Percentiles rank a stretch among this genome's conserved stretches.
Evolutionary conservation across 2,329 filamentous ascomycete genomes (phyloP).

Genomic region (Sphaerulina musiva): DNA sequence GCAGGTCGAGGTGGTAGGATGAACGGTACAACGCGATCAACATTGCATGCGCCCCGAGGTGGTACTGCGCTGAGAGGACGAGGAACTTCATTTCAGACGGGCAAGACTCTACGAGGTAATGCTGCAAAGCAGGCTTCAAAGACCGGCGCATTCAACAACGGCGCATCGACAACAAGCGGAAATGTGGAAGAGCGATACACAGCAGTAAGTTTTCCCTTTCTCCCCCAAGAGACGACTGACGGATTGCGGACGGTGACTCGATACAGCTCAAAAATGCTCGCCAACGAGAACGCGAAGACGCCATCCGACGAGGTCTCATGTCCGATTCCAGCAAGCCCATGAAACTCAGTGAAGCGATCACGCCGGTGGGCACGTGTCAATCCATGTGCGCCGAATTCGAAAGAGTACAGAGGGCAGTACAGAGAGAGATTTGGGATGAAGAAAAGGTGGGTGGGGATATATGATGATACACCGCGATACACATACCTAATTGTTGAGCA

Average conservation of each 20-base stretch:
- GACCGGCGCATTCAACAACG: constrained; percentile 1
- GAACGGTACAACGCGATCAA: constrained; percentile 5
- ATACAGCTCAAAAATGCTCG: constrained; percentile 44
- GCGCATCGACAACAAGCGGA: constrained; percentile 11
- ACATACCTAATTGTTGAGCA: constrained; percentile 25
- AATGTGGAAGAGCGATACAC: constrained; percentile 21
- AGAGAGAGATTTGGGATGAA: constrained; percentile 55
- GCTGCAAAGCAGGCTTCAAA: constrained; percentile 2
- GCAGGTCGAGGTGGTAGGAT: constrained; percentile 9
- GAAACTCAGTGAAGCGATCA: constrained; percentile 54
- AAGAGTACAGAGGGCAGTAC: constrained; percentile 54
- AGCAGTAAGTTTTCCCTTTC: constrained; percentile 18
- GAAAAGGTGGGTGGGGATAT: constrained; percentile 48
- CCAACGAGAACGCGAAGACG: constrained; percentile 45
- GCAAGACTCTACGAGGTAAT: constrained; percentile 2
- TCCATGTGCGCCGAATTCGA: constrained; percentile 62
- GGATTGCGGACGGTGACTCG: constrained; percentile 25
- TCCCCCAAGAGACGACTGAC: constrained; percentile 20
- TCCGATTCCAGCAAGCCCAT: constrained; percentile 56
- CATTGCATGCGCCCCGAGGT: constrained; percentile 2
- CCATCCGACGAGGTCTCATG: constrained; percentile 50
- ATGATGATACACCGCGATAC: constrained; percentile 4
- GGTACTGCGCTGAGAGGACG: not conserved
- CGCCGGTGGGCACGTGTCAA: constrained; percentile 54
- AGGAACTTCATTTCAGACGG: not conserved